phyloP scores from a whole-genome alignment of 2,329 filamentous ascomycete genomes.

The Knufia petricola region DNA sequence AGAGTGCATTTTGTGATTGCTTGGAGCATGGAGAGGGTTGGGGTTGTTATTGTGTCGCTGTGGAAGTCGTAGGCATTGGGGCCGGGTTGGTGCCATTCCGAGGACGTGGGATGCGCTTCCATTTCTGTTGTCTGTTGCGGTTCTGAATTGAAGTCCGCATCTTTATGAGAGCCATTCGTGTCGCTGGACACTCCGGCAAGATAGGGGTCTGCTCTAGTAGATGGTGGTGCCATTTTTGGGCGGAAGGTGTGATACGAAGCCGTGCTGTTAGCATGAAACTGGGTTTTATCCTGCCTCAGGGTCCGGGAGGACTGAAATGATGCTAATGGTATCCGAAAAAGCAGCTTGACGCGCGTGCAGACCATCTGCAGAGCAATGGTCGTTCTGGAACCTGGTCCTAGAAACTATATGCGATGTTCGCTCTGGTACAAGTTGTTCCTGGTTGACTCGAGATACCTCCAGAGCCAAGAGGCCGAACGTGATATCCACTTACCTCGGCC shows the following conservation, averaged over 20 bases:
- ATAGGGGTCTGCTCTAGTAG: background rate
- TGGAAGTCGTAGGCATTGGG: slow-evolving; percentile 24
- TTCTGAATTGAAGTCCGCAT: slow-evolving; percentile 7
- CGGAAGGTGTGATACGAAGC: background rate
- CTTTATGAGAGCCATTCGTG: slow-evolving; percentile 3
- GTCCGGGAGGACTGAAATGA: too few species aligned
- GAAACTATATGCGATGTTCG: too few species aligned
- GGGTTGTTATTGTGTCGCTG: slow-evolving; percentile 60
- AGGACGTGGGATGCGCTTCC: slow-evolving; percentile 1
- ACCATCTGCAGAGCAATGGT: background rate
- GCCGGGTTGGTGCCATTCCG: slow-evolving; percentile 19
- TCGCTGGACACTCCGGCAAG: slow-evolving; percentile 6
- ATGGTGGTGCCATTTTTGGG: background rate
- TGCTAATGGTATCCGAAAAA: background rate
- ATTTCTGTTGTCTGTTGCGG: slow-evolving; percentile 4
- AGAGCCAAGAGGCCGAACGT: background rate
- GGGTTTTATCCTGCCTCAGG: too few species aligned
- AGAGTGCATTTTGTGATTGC: slow-evolving; percentile 67
- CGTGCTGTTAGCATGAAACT: too few species aligned
- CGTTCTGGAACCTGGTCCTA: background rate
- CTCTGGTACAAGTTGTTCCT: too few species aligned
- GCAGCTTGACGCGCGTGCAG: background rate
- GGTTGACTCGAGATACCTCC: too few species aligned
- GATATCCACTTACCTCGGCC: background rate
- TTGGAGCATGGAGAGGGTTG: slow-evolving; percentile 69